Evolutionary conservation across 2,329 filamentous ascomycete genomes (phyloP).

Genomic region (Colletotrichum lupini): DNA sequence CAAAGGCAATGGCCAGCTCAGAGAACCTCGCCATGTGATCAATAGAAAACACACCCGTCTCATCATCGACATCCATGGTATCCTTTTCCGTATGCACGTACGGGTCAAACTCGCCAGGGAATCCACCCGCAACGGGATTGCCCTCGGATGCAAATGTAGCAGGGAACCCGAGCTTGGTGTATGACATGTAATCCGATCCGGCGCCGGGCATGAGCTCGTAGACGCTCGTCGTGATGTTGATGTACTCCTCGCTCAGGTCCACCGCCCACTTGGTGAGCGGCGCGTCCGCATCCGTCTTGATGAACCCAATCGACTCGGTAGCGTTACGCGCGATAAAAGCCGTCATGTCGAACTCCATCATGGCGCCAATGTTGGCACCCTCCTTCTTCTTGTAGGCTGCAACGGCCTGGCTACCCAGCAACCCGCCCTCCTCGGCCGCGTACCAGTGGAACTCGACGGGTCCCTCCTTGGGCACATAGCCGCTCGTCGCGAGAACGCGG

Average conservation of each 20-base stretch:
- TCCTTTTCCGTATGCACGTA: slow-evolving; percentile 51
- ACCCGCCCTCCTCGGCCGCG: slow-evolving; percentile 80
- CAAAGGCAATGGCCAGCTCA: slow-evolving; percentile 52
- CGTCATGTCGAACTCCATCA: slow-evolving; percentile 71
- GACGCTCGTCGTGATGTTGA: slow-evolving; percentile 47
- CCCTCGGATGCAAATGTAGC: slow-evolving; percentile 52
- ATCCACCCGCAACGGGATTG: slow-evolving; percentile 45
- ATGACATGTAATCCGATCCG: slow-evolving; percentile 55
- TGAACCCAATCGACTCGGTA: slow-evolving; percentile 52
- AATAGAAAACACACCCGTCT: slow-evolving; percentile 50
- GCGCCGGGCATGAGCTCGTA: slow-evolving; percentile 46
- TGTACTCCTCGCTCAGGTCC: slow-evolving; percentile 48
- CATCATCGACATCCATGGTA: slow-evolving; percentile 51
- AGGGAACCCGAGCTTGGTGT: slow-evolving; percentile 51
- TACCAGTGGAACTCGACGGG: slow-evolving; percentile 84
- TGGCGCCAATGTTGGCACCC: slow-evolving; percentile 73
- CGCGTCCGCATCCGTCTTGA: slow-evolving; percentile 50
- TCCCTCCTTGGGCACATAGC: slow-evolving; percentile 45
- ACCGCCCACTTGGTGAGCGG: slow-evolving; percentile 49
- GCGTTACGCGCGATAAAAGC: slow-evolving; percentile 50
- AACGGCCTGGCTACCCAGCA: slow-evolving; percentile 71
- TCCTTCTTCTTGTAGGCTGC: slow-evolving; percentile 74
- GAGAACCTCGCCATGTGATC: slow-evolving; percentile 54
- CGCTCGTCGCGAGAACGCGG: slow-evolving; percentile 67
- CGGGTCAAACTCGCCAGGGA: slow-evolving; percentile 49